phyloP scores from a whole-genome alignment of 129 eudicot species.

The Chrysanthemum lavandulifolium region DNA sequence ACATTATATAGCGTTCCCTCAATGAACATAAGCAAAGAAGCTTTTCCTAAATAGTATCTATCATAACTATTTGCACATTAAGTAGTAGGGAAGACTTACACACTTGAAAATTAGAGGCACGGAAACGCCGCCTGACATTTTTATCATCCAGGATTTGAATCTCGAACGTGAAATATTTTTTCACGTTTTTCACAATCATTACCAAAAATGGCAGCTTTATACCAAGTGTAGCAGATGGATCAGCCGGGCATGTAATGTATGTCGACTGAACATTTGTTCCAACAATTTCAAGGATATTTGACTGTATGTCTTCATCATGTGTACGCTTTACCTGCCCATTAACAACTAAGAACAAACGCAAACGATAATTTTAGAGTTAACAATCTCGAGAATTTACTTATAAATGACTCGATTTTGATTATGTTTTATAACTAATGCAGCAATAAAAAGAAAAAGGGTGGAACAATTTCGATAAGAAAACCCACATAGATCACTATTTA shows the following conservation, averaged over 20 bases:
- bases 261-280: constrained; percentile 93
- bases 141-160: constrained; percentile 97
- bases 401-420: background rate
- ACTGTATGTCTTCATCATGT: constrained; percentile 95
- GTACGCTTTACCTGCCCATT: constrained; percentile 87
- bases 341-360: constrained; percentile 55
- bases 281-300: constrained; percentile 84
- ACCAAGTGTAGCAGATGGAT: constrained; percentile 96
- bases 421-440: background rate
- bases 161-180: constrained; percentile 94
- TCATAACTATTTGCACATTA: constrained; percentile 19
- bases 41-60: background rate
- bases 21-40: background rate
- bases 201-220: constrained; percentile 95
- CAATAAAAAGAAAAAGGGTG: background rate
- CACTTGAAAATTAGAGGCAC: constrained; percentile 99
- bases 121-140: constrained; percentile 97
- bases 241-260: constrained; percentile 90
- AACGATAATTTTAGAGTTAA: background rate
- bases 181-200: constrained; percentile 80
- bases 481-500: no score
- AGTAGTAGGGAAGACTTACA: constrained; percentile 70
- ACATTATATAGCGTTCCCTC: constrained; percentile 4
- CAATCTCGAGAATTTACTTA: background rate
- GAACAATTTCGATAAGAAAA: no score